A percentile compares a stretch with the other conserved stretches of the same genome.
Conservation (phyloP, 2,329 filamentous ascomycete genomes). For the Pseudohalonectria lignicola region DNA sequence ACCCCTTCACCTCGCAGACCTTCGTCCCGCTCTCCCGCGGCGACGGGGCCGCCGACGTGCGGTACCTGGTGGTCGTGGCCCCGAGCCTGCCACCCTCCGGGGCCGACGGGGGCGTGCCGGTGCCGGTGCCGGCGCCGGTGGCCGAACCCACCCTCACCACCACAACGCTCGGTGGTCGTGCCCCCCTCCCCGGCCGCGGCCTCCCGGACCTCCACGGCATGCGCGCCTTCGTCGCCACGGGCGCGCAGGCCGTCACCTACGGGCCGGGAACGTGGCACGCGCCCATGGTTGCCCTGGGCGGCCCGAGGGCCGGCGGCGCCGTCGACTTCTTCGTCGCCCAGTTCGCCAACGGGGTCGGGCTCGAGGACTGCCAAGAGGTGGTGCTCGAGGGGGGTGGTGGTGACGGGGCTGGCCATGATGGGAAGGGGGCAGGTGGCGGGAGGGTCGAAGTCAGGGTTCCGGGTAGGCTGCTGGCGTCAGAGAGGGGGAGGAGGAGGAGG, state of each 20-base stretch:
- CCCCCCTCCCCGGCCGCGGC: slow-evolving; percentile 41
- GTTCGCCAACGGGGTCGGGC: slow-evolving; percentile 69
- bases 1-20: slow-evolving; percentile 90
- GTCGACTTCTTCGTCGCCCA: slow-evolving; percentile 87
- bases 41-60: slow-evolving; percentile 23
- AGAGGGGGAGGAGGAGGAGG: too few species aligned
- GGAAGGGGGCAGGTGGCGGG: too few species aligned
- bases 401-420: not conserved
- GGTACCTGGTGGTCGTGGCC: slow-evolving; percentile 82
- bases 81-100: slow-evolving; percentile 51
- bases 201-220: slow-evolving; percentile 63
- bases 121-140: slow-evolving; percentile 17
- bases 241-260: slow-evolving; percentile 81
- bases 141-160: slow-evolving; percentile 20
- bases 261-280: slow-evolving; percentile 90
- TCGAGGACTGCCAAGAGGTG: slow-evolving; percentile 85
- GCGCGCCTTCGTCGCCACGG: slow-evolving; percentile 67
- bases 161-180: not conserved
- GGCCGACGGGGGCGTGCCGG: slow-evolving; percentile 25
- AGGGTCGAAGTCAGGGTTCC: too few species aligned
- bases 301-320: slow-evolving; percentile 31
- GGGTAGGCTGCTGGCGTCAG: too few species aligned
- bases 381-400: slow-evolving; percentile 16
- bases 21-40: slow-evolving; percentile 60
- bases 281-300: slow-evolving; percentile 82